Evolutionary conservation across 169 alveolate species (phyloP).

Genomic region (Theileria luwenshuni): DNA sequence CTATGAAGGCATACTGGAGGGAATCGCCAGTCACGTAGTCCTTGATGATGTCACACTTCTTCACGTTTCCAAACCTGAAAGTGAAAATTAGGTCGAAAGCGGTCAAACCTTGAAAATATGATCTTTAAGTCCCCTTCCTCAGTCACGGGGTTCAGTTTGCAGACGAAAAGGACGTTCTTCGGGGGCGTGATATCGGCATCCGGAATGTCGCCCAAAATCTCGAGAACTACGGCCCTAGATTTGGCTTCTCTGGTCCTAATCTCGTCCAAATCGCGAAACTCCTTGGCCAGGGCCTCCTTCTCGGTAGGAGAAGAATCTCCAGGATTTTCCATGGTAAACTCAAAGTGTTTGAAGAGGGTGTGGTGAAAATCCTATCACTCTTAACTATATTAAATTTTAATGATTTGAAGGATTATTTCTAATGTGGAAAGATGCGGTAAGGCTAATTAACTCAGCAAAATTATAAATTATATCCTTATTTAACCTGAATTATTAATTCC

Average conservation of each 20-base stretch:
- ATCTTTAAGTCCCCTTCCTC: slow-evolving; percentile 95
- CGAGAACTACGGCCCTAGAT: slow-evolving; percentile 93
- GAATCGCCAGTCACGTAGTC: slow-evolving; percentile 98
- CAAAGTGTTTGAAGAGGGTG: slow-evolving; percentile 6
- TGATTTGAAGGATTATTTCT: not conserved
- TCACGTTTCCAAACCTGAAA: slow-evolving; percentile 93
- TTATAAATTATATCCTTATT: not conserved
- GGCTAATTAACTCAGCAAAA: slow-evolving; percentile 1
- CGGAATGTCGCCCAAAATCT: slow-evolving; percentile 97
- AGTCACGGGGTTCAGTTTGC: slow-evolving; percentile 96
- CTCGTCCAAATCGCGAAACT: slow-evolving; percentile 81
- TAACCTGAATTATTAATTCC: slow-evolving; percentile 4
- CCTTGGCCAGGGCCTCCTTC: slow-evolving; percentile 78
- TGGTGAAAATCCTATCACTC: no score
- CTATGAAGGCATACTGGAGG: slow-evolving; percentile 97
- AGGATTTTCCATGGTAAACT: slow-evolving; percentile 58
- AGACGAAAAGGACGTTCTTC: slow-evolving; percentile 95
- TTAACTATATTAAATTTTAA: not conserved
- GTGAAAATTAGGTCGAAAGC: not conserved
- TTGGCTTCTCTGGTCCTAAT: slow-evolving; percentile 88
- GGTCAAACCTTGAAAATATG: slow-evolving; percentile 80
- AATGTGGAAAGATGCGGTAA: slow-evolving; percentile 16
- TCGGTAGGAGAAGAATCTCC: slow-evolving; percentile 59
- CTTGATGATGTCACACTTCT: slow-evolving; percentile 92
- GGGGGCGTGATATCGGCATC: slow-evolving; percentile 99